Evolutionary conservation across 2,329 filamentous ascomycete genomes (phyloP).

Genomic region (Xylaria sp.): DNA sequence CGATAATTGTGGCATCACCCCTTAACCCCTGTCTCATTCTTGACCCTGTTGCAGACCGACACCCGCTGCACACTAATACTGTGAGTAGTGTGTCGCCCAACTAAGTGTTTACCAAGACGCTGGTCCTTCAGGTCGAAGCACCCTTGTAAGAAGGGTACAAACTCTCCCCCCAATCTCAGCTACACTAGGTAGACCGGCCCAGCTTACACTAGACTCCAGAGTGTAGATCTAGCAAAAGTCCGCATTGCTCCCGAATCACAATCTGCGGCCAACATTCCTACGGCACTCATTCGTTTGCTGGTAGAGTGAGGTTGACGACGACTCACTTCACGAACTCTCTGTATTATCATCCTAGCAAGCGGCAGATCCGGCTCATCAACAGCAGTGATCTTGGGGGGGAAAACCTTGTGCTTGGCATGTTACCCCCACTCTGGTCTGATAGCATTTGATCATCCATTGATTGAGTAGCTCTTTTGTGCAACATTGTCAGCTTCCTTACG

Average conservation of each 20-base stretch:
- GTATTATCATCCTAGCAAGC: constrained; percentile 16
- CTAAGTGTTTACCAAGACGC: constrained; percentile 32
- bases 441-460: constrained; percentile 25
- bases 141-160: constrained; percentile 29
- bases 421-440: constrained; percentile 34
- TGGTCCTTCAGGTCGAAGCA: constrained; percentile 18
- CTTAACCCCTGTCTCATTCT: constrained; percentile 28
- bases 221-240: background rate
- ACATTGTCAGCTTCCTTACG: constrained; percentile 21
- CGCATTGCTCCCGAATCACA: constrained; percentile 3
- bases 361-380: constrained; percentile 33
- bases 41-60: constrained; percentile 24
- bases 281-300: constrained; percentile 22
- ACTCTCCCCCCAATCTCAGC: constrained; percentile 22
- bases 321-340: constrained; percentile 6
- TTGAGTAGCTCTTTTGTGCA: constrained; percentile 12
- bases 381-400: constrained; percentile 32
- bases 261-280: constrained; percentile 8
- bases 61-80: constrained; percentile 15
- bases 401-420: constrained; percentile 37
- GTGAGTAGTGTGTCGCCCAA: constrained; percentile 23
- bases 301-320: constrained; percentile 12
- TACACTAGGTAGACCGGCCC: background rate
- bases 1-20: constrained; percentile 26
- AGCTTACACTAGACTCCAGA: constrained; percentile 8